Base-by-base conservation (phyloP, 257 asterid species). In the Rehmannia glutinosa region DNA sequence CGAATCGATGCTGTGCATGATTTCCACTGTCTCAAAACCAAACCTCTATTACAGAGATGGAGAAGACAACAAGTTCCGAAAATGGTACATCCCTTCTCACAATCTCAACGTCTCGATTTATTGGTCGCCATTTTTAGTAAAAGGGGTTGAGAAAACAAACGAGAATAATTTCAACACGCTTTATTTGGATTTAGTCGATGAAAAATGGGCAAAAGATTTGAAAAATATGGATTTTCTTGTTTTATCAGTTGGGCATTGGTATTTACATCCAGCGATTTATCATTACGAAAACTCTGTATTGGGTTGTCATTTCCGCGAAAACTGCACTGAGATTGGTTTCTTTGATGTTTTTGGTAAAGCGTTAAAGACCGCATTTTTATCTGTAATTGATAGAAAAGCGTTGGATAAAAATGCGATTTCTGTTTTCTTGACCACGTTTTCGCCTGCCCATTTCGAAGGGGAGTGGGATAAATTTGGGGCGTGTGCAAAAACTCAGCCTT, bases 61-160 rank as follows among this genome's bases (percentile, higher is more conserved):
- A 5, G 89, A 80, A 5, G 96, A 82, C 17, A 72, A 82, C 60
- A 84, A 75, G 86, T 87, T 87, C 73, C 68, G 98, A 2, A 82
- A 75, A 70, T 92, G 97, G 97, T 11, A 46, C 1, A 45, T 92
- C 43, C 75, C 77, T 52, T 71, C 86, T 0, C 70, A 82, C 36
- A 82, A 82, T 42, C 25, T 77, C n/a, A 85, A 47, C 12, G 59
- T 87, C 2, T 89, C 97, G 0, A 75, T 81, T 5, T 89, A 89
- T 27, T 92, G 97, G 98, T 92, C 98, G 6, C 98, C 97, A 0
- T 92, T 92, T 73, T 74, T 92, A 1, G 97, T 85, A 0, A 77
- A 80, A 51, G 97, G 97, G 32, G 5, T 78, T 11, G 92, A 89
- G 77, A 92, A 85, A 74, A 61, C 64, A 0, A 13, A 25, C 0